Evolutionary conservation across 2,329 filamentous ascomycete genomes (phyloP).

Genomic region (Botrytis paeoniae): DNA sequence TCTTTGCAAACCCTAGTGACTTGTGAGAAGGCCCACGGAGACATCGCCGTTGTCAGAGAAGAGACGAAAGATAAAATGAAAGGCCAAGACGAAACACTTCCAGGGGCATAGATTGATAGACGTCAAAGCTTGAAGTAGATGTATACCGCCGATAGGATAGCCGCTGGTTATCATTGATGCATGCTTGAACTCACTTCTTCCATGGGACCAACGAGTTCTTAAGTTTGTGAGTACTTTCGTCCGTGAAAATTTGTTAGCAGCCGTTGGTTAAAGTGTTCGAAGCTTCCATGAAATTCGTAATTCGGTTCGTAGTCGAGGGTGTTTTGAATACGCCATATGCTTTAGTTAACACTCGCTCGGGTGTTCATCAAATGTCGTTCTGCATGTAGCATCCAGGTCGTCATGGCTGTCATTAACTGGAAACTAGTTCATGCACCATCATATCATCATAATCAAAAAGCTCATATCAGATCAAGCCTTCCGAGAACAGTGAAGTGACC

Average conservation of each 20-base stretch:
- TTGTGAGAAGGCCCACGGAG: not conserved
- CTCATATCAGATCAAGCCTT: not conserved
- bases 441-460: not conserved
- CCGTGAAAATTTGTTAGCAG: not conserved
- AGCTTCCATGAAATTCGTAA: not conserved
- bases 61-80: not conserved
- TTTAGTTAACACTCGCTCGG: not conserved
- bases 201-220: not conserved
- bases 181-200: not conserved
- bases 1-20: not conserved
- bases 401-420: not conserved
- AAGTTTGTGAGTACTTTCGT: not conserved
- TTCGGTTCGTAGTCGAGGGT: not conserved
- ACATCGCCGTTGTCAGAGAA: not conserved
- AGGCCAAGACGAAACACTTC: conserved; percentile 1
- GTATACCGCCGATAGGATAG: not conserved
- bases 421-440: not conserved
- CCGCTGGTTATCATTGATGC: not conserved
- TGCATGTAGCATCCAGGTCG: not conserved
- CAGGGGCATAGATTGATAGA: not conserved
- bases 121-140: not conserved
- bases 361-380: not conserved
- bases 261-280: not conserved
- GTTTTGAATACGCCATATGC: not conserved
- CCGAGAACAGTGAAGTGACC: not conserved